Evolutionary conservation across 1,284 basidiomycete species (phyloP).

Genomic region (Cryptococcus amylolentus): DNA sequence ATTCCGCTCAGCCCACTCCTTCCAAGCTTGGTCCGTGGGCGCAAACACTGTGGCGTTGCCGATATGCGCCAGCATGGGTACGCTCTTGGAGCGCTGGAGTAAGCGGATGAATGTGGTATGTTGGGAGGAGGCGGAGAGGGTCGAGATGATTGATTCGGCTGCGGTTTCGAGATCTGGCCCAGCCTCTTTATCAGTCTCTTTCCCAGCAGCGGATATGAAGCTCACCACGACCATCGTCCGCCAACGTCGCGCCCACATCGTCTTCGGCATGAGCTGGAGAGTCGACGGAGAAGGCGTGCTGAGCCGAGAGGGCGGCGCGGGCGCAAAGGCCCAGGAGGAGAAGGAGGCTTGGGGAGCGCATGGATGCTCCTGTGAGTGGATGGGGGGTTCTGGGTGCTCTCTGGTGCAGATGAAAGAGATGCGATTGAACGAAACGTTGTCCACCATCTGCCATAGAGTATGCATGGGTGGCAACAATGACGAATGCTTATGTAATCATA

Average conservation of each 20-base stretch:
- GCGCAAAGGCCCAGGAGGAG: conserved; percentile 8
- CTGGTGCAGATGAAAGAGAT: no score
- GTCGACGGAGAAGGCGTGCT: conserved; percentile 7
- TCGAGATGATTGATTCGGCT: conserved; percentile 63
- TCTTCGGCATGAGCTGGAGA: neutral
- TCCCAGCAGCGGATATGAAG: neutral
- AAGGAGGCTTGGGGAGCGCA: conserved; percentile 11
- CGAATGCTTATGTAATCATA: no score
- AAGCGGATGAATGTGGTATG: conserved; percentile 75
- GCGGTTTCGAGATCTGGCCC: conserved; percentile 18
- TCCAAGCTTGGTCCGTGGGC: conserved; percentile 87
- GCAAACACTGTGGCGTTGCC: conserved; percentile 84
- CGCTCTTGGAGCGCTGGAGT: conserved; percentile 78
- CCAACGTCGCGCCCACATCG: neutral
- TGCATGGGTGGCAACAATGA: no score
- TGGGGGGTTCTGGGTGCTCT: no score
- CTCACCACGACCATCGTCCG: neutral
- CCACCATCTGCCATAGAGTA: no score
- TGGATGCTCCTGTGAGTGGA: neutral
- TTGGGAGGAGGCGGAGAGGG: conserved; percentile 69
- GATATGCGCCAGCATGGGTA: conserved; percentile 86
- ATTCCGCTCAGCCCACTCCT: conserved; percentile 40
- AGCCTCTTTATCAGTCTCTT: neutral
- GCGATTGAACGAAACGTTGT: no score
- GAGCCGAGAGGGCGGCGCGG: conserved; percentile 5